Evolutionary conservation across 176 grass and related monocot species (phyloP).

Genomic region (Leersia perrieri): DNA sequence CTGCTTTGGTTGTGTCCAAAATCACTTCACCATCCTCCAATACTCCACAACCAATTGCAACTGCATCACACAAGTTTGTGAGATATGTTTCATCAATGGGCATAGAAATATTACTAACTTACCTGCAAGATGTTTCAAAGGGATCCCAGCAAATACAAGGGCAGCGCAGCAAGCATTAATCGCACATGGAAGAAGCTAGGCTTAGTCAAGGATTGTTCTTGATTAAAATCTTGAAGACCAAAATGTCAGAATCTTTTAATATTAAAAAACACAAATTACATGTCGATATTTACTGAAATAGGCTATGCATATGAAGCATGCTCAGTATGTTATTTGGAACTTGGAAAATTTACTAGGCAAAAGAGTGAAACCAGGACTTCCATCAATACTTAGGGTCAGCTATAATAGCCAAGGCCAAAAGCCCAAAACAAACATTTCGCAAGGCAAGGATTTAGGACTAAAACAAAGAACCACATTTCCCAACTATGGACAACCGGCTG

Average conservation of each 20-base stretch:
- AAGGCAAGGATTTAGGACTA: not conserved
- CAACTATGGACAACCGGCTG: not conserved
- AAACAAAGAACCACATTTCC: not conserved
- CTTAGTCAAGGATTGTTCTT: constrained; percentile 49
- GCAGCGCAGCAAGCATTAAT: constrained; percentile 88
- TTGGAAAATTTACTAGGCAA: not conserved
- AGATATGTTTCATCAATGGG: not conserved
- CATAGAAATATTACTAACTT: constrained; percentile 27
- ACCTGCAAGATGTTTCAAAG: constrained; percentile 92
- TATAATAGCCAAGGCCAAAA: not conserved
- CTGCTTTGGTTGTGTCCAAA: constrained; percentile 69
- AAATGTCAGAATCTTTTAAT: not conserved
- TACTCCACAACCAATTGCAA: constrained; percentile 83
- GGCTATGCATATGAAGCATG: not conserved
- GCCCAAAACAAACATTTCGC: not conserved
- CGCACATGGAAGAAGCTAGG: constrained; percentile 88
- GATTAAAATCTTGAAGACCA: not conserved
- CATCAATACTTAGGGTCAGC: not conserved
- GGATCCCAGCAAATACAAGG: constrained; percentile 74
- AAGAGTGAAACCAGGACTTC: not conserved
- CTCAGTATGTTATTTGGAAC: not conserved
- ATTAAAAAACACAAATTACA: not conserved
- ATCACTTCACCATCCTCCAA: constrained; percentile 55
- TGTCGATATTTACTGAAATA: not conserved
- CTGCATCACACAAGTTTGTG: constrained; percentile 49